Conservation (phyloP, 108 stramenopile species). For the Cyclotella baltica region DNA sequence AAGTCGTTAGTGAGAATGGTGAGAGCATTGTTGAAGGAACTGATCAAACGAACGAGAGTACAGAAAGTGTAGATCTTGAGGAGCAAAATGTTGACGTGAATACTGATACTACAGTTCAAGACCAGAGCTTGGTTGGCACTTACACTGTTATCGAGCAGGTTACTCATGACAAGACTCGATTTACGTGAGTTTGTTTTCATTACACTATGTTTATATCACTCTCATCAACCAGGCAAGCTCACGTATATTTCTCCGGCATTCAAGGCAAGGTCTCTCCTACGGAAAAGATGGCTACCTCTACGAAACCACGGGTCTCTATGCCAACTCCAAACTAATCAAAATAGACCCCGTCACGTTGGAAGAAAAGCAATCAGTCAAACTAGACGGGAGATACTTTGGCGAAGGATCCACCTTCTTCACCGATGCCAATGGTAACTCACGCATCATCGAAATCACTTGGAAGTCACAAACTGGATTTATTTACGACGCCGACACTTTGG, state of each 20-base stretch:
- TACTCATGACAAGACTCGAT: conserved; percentile 64
- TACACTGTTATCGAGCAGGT: conserved; percentile 69
- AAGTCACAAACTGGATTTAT: conserved; percentile 72
- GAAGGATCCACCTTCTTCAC: conserved; percentile 76
- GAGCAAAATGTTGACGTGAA: neutral
- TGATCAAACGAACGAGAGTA: too few relatives aligned
- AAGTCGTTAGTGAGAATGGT: too few relatives aligned
- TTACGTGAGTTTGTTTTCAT: conserved; percentile 67
- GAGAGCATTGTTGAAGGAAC: too few relatives aligned
- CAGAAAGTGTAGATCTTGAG: too few relatives aligned
- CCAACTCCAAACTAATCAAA: conserved; percentile 65
- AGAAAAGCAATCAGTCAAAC: conserved; percentile 54
- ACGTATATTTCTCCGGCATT: neutral
- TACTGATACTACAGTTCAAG: neutral
- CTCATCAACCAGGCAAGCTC: neutral
- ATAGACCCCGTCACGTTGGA: conserved; percentile 73
- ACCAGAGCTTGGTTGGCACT: neutral
- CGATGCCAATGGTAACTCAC: conserved; percentile 45
- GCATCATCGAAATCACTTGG: conserved; percentile 82
- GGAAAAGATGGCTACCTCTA: conserved; percentile 63
- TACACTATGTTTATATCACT: too few relatives aligned
- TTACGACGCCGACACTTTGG: conserved; percentile 72
- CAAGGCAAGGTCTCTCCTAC: conserved; percentile 85
- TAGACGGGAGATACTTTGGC: conserved; percentile 67
- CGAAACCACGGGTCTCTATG: conserved; percentile 79